These are phyloP conservation scores for Suillus weaverae DNA, from an alignment of 768 basidiomycete genomes.

Conservation along the genomic window DNA sequence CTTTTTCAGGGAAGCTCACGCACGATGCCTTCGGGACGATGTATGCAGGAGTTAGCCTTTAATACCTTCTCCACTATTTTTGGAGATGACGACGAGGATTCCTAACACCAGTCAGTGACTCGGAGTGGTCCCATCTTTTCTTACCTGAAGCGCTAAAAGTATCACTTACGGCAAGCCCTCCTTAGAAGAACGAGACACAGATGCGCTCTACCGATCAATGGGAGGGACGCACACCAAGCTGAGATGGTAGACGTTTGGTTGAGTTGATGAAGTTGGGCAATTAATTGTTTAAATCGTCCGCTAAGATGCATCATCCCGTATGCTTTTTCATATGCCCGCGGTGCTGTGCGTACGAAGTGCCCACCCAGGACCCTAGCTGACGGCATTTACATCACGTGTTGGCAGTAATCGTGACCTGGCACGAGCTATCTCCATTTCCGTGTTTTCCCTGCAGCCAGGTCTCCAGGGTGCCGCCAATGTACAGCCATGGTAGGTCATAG, in stretches of 20 bases:
- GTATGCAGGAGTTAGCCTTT: not conserved
- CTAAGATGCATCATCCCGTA: not conserved
- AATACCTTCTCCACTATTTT: not conserved
- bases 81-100: not conserved
- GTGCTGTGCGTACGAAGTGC: not conserved
- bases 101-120: not conserved
- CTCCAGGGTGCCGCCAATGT: no score
- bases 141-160: not conserved
- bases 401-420: no score
- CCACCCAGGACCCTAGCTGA: not conserved
- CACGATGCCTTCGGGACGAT: not conserved
- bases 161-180: not conserved
- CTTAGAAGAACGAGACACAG: not conserved
- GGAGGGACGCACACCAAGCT: not conserved
- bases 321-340: not conserved
- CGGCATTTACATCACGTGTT: not conserved
- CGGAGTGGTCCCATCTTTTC: not conserved
- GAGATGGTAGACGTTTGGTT: not conserved
- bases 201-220: not conserved
- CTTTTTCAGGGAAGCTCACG: no score
- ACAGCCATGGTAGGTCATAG: no score
- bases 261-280: not conserved
- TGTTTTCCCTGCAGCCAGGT: no score
- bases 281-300: not conserved
- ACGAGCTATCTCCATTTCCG: no score